These are phyloP conservation scores for Dalbergia cochinchinensis DNA, from an alignment of 306 rosid genomes.

Conservation along the genomic window DNA sequence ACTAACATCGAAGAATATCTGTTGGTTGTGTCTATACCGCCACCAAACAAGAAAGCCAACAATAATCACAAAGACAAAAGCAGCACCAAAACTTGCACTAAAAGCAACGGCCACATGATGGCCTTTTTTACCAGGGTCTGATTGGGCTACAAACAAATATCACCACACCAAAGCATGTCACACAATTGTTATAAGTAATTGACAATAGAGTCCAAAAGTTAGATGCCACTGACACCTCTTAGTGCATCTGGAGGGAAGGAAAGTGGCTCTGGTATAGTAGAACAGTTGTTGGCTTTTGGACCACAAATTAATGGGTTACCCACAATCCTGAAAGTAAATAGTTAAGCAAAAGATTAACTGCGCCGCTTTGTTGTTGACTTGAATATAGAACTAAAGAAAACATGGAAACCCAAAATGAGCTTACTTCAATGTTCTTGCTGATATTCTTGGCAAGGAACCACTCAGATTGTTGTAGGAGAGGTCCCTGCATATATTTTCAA, in stretches of 20 bases:
- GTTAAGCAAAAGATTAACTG: conserved; percentile 17
- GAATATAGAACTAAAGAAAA: conserved; percentile 7
- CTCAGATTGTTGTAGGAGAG: conserved; percentile 93
- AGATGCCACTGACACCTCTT: conserved; percentile 57
- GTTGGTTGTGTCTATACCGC: conserved; percentile 90
- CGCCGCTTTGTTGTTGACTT: conserved; percentile 20
- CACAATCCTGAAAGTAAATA: conserved; percentile 65
- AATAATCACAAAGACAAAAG: conserved; percentile 64
- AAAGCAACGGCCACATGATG: conserved; percentile 81
- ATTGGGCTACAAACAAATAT: conserved; percentile 62
- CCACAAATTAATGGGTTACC: conserved; percentile 97
- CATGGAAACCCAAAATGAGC: conserved; percentile 37
- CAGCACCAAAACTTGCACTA: conserved; percentile 87
- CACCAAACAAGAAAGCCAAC: conserved; percentile 82
- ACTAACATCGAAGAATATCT: conserved; percentile 94
- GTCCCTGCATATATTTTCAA: conserved; percentile 69
- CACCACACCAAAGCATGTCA: conserved; percentile 43
- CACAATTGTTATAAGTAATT: neutral
- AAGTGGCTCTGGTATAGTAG: conserved; percentile 90
- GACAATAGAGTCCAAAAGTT: conserved; percentile 8
- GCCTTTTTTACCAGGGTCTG: conserved; percentile 61
- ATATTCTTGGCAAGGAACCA: conserved; percentile 84
- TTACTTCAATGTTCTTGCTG: conserved; percentile 97
- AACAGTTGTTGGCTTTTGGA: conserved; percentile 78
- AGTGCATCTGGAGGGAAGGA: conserved; percentile 81